Conservation (phyloP, 441 rosid species). For the Viola pubescens region DNA sequence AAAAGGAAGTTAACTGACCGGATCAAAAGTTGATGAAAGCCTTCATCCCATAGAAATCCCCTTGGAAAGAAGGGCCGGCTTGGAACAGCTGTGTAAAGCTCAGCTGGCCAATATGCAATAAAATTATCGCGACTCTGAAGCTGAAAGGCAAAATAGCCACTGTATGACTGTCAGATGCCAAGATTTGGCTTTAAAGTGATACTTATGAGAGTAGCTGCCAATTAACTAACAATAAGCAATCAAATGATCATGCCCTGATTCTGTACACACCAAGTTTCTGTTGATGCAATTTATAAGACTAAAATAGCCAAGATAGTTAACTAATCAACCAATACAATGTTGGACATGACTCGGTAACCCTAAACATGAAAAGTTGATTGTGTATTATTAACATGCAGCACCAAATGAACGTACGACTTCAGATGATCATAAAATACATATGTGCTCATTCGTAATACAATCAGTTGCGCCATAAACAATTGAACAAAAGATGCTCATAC, state of each 20-base stretch:
- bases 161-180: slow-evolving; percentile 33
- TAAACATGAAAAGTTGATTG: not conserved
- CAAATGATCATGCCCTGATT: not conserved
- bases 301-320: not conserved
- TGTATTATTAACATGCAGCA: not conserved
- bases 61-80: slow-evolving; percentile 95
- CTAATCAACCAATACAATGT: slow-evolving; percentile 10
- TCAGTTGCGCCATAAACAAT: not conserved
- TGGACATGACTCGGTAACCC: slow-evolving; percentile 1
- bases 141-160: slow-evolving; percentile 46
- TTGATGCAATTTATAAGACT: not conserved
- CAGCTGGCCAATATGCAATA: slow-evolving; percentile 94
- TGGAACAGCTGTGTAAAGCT: slow-evolving; percentile 96
- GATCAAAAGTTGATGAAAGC: slow-evolving; percentile 93
- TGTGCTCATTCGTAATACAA: slow-evolving; percentile 5
- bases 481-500: slow-evolving; percentile 26
- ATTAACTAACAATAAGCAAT: not conserved
- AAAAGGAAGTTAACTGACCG: slow-evolving; percentile 41
- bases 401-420: not conserved
- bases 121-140: slow-evolving; percentile 41
- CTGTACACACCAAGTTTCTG: too few species aligned
- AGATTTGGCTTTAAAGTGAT: slow-evolving; percentile 1
- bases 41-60: slow-evolving; percentile 99
- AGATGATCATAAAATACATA: slow-evolving; percentile 2
- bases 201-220: not conserved